These are phyloP conservation scores for Teratosphaeria zuluensis DNA, from an alignment of 2,329 filamentous ascomycete species.

Conservation along the genomic window DNA sequence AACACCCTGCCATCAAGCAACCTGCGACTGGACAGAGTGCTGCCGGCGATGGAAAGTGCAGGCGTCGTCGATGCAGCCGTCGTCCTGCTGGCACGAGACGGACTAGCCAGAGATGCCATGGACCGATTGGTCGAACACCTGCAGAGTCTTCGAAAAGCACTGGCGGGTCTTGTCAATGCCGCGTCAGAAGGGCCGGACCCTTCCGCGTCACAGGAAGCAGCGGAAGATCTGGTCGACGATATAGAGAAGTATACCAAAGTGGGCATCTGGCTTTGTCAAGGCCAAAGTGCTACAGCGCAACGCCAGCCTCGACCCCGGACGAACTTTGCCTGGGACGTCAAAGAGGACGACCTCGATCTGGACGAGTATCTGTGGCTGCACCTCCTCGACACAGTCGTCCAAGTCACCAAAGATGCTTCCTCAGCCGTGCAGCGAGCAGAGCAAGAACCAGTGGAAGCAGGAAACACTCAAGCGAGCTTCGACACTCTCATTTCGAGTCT, in stretches of 20 bases:
- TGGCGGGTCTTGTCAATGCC: slow-evolving; percentile 63
- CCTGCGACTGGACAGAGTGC: slow-evolving; percentile 65
- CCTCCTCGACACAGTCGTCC: slow-evolving; percentile 52
- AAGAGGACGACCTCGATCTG: slow-evolving; percentile 48
- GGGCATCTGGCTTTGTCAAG: slow-evolving; percentile 90
- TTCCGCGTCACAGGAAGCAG: slow-evolving; percentile 52
- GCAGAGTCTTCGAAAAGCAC: slow-evolving; percentile 64
- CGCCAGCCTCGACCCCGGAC: slow-evolving; percentile 11
- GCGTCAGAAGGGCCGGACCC: slow-evolving; percentile 48
- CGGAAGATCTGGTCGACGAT: slow-evolving; percentile 63
- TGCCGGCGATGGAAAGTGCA: slow-evolving; percentile 80
- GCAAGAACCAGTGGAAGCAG: slow-evolving; percentile 22
- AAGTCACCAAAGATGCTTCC: slow-evolving; percentile 34
- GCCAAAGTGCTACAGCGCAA: slow-evolving; percentile 57
- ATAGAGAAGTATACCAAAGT: slow-evolving; percentile 86
- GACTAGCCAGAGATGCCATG: slow-evolving; percentile 75
- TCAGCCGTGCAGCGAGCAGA: slow-evolving; percentile 21
- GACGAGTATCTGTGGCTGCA: slow-evolving; percentile 59
- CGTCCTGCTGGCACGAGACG: slow-evolving; percentile 79
- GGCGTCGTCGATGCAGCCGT: slow-evolving; percentile 90
- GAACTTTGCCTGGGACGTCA: slow-evolving; percentile 30
- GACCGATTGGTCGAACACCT: slow-evolving; percentile 73
- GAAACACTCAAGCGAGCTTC: slow-evolving; percentile 37
- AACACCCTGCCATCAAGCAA: slow-evolving; percentile 66
- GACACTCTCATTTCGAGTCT: slow-evolving; percentile 57